Conservation (phyloP, 2,329 filamentous ascomycete genomes). For the Aureobasidium pullulans region DNA sequence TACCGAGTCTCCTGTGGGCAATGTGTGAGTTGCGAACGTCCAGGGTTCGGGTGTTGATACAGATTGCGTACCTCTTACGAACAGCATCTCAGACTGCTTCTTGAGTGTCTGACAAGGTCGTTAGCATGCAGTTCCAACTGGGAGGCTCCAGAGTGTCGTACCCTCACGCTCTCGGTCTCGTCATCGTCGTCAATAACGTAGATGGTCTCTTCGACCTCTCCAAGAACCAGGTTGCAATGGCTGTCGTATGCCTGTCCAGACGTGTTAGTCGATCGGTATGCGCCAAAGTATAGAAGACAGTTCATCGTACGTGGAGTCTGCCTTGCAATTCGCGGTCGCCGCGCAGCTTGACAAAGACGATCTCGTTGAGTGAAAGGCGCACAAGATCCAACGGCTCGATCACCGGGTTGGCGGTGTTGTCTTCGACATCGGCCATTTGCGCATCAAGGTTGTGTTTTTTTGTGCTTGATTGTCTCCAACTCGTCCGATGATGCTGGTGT, state of each 20-base stretch:
- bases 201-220: conserved; percentile 95
- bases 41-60: background rate
- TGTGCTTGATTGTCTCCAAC: background rate
- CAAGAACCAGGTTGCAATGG: conserved; percentile 93
- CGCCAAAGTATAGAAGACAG: background rate
- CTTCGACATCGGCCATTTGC: conserved; percentile 74
- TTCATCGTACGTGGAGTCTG: conserved; percentile 65
- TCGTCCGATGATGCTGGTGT: background rate
- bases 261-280: background rate
- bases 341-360: conserved; percentile 93
- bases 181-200: conserved; percentile 88
- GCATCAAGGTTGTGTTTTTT: conserved; percentile 6
- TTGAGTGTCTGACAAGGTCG: conserved; percentile 66
- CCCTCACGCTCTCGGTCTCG: conserved; percentile 62
- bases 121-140: background rate
- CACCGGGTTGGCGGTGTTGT: conserved; percentile 52
- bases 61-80: conserved; percentile 73
- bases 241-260: conserved; percentile 80
- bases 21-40: background rate
- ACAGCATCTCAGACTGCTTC: conserved; percentile 97
- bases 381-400: conserved; percentile 95
- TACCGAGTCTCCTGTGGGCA: conserved; percentile 39
- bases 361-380: conserved; percentile 86
- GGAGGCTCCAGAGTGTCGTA: background rate
- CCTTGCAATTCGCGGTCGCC: conserved; percentile 95